Evolutionary conservation across 257 asterid species (phyloP), one percentile per base, ranked within the genome.

Genomic region (Schizonepeta tenuifolia): DNA sequence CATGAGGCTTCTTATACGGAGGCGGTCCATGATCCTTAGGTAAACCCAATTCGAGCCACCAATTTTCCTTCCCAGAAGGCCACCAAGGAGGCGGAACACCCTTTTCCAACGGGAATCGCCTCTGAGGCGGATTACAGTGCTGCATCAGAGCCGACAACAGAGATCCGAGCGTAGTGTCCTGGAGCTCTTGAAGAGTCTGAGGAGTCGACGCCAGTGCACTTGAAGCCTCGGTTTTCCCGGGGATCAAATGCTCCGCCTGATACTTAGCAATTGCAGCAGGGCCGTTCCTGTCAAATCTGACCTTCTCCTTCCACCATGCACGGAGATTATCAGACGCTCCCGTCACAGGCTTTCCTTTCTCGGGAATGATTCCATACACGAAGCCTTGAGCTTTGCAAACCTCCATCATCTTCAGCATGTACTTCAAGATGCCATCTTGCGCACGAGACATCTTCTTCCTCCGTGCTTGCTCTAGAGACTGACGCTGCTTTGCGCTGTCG

Each of bases 11-110:
- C 79, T 83, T 85, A 54, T 88, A 88, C 0, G 94, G 94, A 54
- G 89, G 89, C 2, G 87, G 53, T 0, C 81, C 77, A 57, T 79
- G 89, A 63, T 79, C 88, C 55, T 78, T 77, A 0, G 84, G 84
- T n/a, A 85, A 57, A 12, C 84, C 83, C 33, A 82, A 20, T 58
- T 79, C 79, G 3, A 69, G 61, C 89, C 88, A 83, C 91, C 94
- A 88, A 44, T 85, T 85, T 49, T 88, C 94, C 31, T 63, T 70
- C 69, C 88, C 94, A 0, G 84, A 78, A 17, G 90, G 93, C 93
- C 93, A 87, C 93, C 93, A 87, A 0, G 93, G 93, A 3, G 93
- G 93, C 0, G 90, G 61, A 0, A 82, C 73, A 15, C 93, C 93
- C 74, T 83, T 87, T 50, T 83, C 90, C 61, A 85, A 21, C 0